A percentile compares a stretch with the other conserved stretches of the same genome.
phyloP scores from a whole-genome alignment of 441 rosid species.

The Syzygium syzygioides region DNA sequence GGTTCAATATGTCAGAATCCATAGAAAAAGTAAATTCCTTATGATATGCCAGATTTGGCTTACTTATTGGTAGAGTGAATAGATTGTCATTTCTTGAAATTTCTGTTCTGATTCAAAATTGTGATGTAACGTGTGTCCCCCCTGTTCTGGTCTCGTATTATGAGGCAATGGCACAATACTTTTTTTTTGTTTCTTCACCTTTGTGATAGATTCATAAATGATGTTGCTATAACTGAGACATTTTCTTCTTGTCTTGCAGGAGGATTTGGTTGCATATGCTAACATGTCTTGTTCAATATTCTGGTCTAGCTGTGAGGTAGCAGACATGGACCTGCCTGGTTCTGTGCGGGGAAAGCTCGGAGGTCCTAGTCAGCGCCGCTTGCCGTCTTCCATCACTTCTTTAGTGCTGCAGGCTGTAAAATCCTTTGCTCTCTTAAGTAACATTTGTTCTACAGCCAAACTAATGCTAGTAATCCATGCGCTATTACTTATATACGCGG shows the following conservation, averaged over 20 bases:
- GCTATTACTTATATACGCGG: neutral
- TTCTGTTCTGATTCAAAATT: neutral
- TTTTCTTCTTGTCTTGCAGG: constrained; percentile 37
- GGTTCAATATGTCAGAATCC: neutral
- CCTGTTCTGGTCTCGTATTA: neutral
- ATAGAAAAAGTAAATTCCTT: neutral
- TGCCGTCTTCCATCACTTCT: constrained; percentile 59
- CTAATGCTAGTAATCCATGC: neutral
- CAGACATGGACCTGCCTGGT: constrained; percentile 50
- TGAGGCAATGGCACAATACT: neutral
- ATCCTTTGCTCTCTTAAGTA: constrained; percentile 9
- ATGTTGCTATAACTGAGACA: neutral
- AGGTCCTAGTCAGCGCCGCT: constrained; percentile 96
- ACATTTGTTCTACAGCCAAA: neutral
- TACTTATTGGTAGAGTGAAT: neutral
- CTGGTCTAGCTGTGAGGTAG: constrained; percentile 37
- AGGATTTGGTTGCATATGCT: constrained; percentile 62
- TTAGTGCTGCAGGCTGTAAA: constrained; percentile 83
- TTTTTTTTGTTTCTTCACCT: neutral
- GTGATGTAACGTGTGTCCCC: neutral
- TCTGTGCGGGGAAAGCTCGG: constrained; percentile 88
- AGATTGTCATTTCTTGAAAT: neutral
- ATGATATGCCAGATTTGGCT: neutral
- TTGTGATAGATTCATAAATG: constrained; percentile 5
- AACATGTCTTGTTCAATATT: constrained; percentile 57